These are phyloP conservation scores for Raffaelea deltoideospora DNA, from an alignment of 2,329 filamentous ascomycete species.

Conservation along the genomic window DNA sequence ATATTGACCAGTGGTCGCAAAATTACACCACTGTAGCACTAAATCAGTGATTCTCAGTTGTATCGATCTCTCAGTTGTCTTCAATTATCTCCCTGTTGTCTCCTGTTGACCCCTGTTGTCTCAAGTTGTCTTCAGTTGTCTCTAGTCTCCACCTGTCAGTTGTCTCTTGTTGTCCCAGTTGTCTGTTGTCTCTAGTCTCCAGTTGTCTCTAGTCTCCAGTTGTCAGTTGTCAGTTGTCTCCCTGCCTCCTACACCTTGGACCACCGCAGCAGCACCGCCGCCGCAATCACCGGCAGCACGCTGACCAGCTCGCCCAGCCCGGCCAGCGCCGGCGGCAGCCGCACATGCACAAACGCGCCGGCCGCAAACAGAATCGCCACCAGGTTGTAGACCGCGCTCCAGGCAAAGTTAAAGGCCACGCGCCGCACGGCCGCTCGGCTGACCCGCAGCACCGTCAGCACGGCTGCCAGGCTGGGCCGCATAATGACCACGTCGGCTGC, in stretches of 20 bases:
- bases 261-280: slow-evolving; percentile 35
- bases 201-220: too few species aligned
- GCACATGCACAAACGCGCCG: slow-evolving; percentile 37
- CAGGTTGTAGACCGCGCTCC: slow-evolving; percentile 56
- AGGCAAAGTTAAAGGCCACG: slow-evolving; percentile 54
- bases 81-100: too few species aligned
- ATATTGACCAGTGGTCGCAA: too few species aligned
- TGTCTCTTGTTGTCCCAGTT: too few species aligned
- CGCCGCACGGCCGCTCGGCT: slow-evolving; percentile 27
- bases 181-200: too few species aligned
- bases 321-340: slow-evolving; percentile 45
- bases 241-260: slow-evolving; percentile 12
- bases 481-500: slow-evolving; percentile 59
- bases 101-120: too few species aligned
- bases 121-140: too few species aligned
- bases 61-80: too few species aligned
- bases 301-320: slow-evolving; percentile 61
- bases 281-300: slow-evolving; percentile 51
- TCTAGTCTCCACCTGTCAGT: too few species aligned
- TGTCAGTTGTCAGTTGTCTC: too few species aligned
- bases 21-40: too few species aligned
- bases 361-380: slow-evolving; percentile 51
- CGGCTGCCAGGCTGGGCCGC: slow-evolving; percentile 34
- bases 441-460: slow-evolving; percentile 43
- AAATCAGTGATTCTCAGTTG: too few species aligned